Base-by-base conservation (phyloP, 441 rosid species). In the Euphorbia corollata region DNA sequence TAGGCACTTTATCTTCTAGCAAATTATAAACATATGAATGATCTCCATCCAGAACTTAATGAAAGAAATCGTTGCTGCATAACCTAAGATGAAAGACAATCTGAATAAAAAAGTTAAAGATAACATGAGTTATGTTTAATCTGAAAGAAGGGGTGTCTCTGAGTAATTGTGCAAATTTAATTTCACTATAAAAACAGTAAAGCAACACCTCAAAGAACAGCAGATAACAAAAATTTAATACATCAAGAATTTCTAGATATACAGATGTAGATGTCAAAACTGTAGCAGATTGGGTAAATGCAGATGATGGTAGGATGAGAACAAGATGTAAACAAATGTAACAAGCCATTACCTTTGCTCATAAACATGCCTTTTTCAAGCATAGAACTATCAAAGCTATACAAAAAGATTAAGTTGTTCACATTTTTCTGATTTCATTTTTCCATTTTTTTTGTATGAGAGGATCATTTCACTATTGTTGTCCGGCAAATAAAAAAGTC, bases 401-500 rank as follows among this genome's bases (percentile, higher is more conserved):
- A 58, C 19, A 15, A 0, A 2, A 59, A 32, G 43, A 18, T 32
- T n/a, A 59, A 59, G 45, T 34, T 1, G 20, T 59, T n/a, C 30
- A 32, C 6, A 24, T 57, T 12, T 3, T 30, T 27, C 32, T 27
- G 32, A 27, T 27, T 15, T 57, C 15, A 24, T 23, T 24, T 32
- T 59, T 18, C n/a, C 15, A 6, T 57, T 27, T 5, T 24, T 6
- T 39, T 39, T 12, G 50, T 12, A 10, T 1, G 13, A 15, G 5
- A 59, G 12, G 63, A 59, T 36, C 13, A 32, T 34, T 16, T 59
- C 13, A 24, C n/a, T 57, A 48, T 22, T n/a, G 15, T 27, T 4
- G 57, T 39, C 65, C 18, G 43, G 74, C 36, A 36, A 65, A 20
- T 0, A 61, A 73, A 62, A 18, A 69, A 56, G 62, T 43, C 74